Evolutionary conservation across 768 basidiomycete species (phyloP).

Genomic region (Russula sp.): DNA sequence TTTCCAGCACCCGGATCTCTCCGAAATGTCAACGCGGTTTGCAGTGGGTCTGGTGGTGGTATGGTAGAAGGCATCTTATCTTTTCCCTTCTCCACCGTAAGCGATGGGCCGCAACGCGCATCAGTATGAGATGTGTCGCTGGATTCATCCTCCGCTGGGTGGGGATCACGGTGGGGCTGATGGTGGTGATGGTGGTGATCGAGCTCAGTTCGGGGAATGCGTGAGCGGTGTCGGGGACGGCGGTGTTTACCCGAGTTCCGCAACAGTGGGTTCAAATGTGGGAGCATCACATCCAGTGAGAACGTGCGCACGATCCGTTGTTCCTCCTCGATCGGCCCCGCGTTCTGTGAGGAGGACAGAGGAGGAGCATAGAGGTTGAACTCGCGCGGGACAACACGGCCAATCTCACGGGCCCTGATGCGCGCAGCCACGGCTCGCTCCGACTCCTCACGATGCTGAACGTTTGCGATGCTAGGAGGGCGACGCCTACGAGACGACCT

Average conservation of each 20-base stretch:
- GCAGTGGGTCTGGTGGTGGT: conserved; percentile 5
- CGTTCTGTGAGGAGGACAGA: conserved; percentile 27
- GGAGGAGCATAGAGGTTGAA: conserved; percentile 67
- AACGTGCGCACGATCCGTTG: conserved; percentile 30
- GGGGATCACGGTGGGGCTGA: background rate
- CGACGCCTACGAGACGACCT: conserved; percentile 41
- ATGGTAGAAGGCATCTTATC: conserved; percentile 34
- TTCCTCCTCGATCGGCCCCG: conserved; percentile 13
- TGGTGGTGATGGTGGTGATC: background rate
- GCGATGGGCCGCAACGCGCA: background rate
- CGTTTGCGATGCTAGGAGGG: conserved; percentile 49
- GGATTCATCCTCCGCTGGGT: background rate
- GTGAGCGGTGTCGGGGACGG: conserved; percentile 24
- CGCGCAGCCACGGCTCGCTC: conserved; percentile 60
- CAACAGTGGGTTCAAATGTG: conserved; percentile 27
- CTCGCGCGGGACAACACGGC: conserved; percentile 55
- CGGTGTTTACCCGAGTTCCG: conserved; percentile 28
- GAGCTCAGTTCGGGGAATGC: conserved; percentile 5
- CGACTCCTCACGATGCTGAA: conserved; percentile 49
- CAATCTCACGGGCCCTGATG: conserved; percentile 61
- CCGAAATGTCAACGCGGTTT: conserved; percentile 1
- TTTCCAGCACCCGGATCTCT: conserved; percentile 19
- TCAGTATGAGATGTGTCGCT: background rate
- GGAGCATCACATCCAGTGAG: conserved; percentile 25
- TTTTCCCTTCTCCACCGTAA: conserved; percentile 48